A percentile compares a stretch with the other conserved stretches of the same genome.
These are phyloP conservation scores for Eucalyptus leucophloia DNA, from an alignment of 345 rosid genomes.

Conservation along the genomic window DNA sequence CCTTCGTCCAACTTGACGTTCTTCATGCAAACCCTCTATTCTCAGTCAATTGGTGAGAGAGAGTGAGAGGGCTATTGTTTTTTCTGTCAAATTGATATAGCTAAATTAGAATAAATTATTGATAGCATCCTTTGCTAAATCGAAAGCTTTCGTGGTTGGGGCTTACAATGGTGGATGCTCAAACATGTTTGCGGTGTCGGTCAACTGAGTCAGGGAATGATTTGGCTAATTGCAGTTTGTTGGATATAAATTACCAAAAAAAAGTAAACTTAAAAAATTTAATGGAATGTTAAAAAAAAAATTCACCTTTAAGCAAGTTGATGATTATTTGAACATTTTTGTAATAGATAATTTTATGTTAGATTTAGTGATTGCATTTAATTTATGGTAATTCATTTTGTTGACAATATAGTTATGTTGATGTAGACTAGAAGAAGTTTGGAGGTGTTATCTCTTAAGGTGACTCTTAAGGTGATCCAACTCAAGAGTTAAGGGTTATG, in stretches of 20 bases:
- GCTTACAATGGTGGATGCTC: background rate
- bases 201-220: background rate
- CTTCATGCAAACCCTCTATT: slow-evolving; percentile 3
- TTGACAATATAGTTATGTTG: background rate
- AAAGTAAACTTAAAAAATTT: no score
- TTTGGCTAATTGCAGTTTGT: background rate
- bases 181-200: background rate
- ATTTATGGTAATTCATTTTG: background rate
- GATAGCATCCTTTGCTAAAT: background rate
- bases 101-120: no score
- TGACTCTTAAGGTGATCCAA: background rate
- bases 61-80: no score
- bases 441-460: background rate
- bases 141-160: background rate
- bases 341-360: no score
- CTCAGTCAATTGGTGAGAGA: slow-evolving; percentile 1
- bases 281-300: no score
- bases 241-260: no score
- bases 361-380: background rate
- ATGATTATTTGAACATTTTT: no score
- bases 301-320: no score
- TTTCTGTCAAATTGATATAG: no score
- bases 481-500: background rate
- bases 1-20: background rate
- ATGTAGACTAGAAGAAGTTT: background rate